Percentiles rank a stretch among this genome's conserved stretches.
Evolutionary conservation across 2,329 filamentous ascomycete species (phyloP).

Genomic region (Phoma sp.): DNA sequence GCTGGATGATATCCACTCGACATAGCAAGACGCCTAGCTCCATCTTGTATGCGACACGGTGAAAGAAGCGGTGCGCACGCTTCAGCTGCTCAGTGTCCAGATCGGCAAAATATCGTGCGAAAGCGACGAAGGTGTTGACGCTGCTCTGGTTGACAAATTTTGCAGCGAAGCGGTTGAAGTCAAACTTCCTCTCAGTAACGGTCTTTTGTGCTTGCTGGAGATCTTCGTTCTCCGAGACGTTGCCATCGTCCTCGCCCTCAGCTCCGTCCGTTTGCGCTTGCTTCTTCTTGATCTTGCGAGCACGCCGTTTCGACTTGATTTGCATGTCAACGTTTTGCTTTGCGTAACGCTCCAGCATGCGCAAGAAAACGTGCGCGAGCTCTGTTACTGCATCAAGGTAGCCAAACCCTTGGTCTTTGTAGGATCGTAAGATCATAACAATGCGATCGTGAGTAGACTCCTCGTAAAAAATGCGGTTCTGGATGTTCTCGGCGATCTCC

Average conservation of each 20-base stretch:
- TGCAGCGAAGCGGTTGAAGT: slow-evolving; percentile 82
- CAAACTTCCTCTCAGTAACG: slow-evolving; percentile 86
- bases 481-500: slow-evolving; percentile 96
- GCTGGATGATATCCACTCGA: slow-evolving; percentile 85
- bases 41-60: slow-evolving; percentile 92
- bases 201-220: slow-evolving; percentile 72
- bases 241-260: slow-evolving; percentile 63
- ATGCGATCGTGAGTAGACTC: slow-evolving; percentile 91
- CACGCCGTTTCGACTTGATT: slow-evolving; percentile 79
- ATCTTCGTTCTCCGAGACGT: slow-evolving; percentile 68
- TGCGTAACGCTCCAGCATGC: slow-evolving; percentile 89
- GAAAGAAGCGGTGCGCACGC: slow-evolving; percentile 90
- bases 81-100: slow-evolving; percentile 82
- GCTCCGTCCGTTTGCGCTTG: slow-evolving; percentile 54
- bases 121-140: slow-evolving; percentile 85
- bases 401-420: slow-evolving; percentile 91
- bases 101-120: slow-evolving; percentile 81
- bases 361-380: slow-evolving; percentile 86
- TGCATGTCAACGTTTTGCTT: slow-evolving; percentile 96
- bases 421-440: slow-evolving; percentile 78
- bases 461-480: slow-evolving; percentile 98
- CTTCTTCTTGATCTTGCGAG: slow-evolving; percentile 75
- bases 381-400: slow-evolving; percentile 94
- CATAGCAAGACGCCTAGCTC: slow-evolving; percentile 89
- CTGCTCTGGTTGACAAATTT: slow-evolving; percentile 85